Evolutionary conservation across 164 flowering plant species (phyloP).

Genomic region (Nymphaea colorata): DNA sequence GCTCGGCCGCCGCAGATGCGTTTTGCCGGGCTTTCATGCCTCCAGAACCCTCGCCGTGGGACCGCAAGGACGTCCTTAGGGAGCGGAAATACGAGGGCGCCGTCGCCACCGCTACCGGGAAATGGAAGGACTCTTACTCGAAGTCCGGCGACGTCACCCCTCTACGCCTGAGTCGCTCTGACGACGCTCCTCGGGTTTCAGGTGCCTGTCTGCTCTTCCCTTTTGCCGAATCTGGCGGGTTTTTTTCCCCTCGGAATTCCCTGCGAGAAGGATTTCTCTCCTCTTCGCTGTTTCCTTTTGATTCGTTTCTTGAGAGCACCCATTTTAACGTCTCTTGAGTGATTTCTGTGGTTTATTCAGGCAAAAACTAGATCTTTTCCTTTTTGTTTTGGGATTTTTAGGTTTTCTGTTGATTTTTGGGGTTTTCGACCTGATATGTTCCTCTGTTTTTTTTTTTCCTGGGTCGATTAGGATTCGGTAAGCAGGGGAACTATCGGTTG

Average conservation of each 20-base stretch:
- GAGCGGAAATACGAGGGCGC: slow-evolving; percentile 59
- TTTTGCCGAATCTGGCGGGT: not conserved
- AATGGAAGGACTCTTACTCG: slow-evolving; percentile 60
- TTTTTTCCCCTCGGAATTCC: not conserved
- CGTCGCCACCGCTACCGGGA: slow-evolving; percentile 13
- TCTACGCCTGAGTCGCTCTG: slow-evolving; percentile 22
- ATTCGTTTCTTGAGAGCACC: not conserved
- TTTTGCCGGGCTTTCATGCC: slow-evolving; percentile 55
- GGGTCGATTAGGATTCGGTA: slow-evolving; percentile 9
- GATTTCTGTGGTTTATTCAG: not conserved
- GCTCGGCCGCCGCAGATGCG: slow-evolving; percentile 23
- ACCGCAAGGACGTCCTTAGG: slow-evolving; percentile 77
- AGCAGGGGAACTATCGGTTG: slow-evolving; percentile 71
- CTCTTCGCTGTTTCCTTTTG: not conserved
- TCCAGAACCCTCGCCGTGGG: slow-evolving; percentile 87
- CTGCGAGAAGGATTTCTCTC: not conserved
- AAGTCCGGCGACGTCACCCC: slow-evolving; percentile 23
- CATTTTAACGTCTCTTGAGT: not conserved
- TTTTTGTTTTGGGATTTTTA: no score
- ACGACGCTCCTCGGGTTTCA: slow-evolving; percentile 47
- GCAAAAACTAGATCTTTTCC: not conserved
- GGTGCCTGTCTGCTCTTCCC: slow-evolving; percentile 25
- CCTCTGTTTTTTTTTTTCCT: slow-evolving; percentile 1
- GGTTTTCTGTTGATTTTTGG: no score
- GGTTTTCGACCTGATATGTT: not conserved